Evolutionary conservation across 2,329 filamentous ascomycete genomes (phyloP), one percentile per base, ranked within the genome.

Genomic region (Colletotrichum destructivum): DNA sequence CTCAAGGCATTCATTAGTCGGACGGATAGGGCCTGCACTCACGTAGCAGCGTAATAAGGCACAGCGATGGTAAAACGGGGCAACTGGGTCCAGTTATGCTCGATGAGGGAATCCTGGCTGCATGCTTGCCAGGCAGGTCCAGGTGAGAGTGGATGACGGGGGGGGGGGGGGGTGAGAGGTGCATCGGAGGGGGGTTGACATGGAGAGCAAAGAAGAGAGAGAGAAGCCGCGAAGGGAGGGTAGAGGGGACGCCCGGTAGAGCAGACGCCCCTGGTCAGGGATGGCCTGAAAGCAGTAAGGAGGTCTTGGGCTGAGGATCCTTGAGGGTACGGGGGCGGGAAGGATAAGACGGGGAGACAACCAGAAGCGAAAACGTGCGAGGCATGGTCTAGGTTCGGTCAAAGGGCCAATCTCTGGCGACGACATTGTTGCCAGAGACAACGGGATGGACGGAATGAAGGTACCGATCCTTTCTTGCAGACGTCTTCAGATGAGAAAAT

Each of bases 271-370:
- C 52, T 59, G 60, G 66, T 56, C 61, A 72, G 70, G 70, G 70
- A 66, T 68, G 44, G 51, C 57, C 31, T n/a, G 42, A 57, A 56
- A 18, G 57, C 67, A 55, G 35, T 52, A 52, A 35, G 67, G 16
- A 44, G 26, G 23, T n/a, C 40, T 18, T 55, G 46, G 46, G 46
- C 61, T 63, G 59, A 64, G 69, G 63, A 67, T 65, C 69, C 71
- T 60, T 69, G 60, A 46, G 59, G 65, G 12, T 55, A 59, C 63
- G 67, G 69, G 69, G 60, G 69, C 71, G 71, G 71, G 69, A 73
- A 73, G 71, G 59, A 72, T 71, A 72, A 65, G 71, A 73, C 69
- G 71, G 71, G 71, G 63, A 65, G 63, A 61, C 59, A 56, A 61
- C 64, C 54, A 73, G 52, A 68, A 65, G 63, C 49, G 64, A 73